Conservation (phyloP, 768 basidiomycete species). For the Leccinum disarticulatum region DNA sequence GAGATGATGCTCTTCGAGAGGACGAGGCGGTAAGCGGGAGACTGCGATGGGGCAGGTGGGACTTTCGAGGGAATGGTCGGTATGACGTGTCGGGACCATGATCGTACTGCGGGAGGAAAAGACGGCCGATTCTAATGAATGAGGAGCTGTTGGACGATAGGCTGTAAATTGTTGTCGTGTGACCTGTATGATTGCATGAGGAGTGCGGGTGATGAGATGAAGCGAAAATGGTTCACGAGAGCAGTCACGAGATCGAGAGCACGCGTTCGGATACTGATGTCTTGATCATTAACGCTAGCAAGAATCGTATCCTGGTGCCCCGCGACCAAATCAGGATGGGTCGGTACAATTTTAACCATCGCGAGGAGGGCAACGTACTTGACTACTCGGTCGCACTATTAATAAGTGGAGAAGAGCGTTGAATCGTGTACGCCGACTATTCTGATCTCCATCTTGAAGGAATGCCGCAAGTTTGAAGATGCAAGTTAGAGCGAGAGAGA, state of each 20-base stretch:
- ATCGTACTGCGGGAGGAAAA: conserved; percentile 56
- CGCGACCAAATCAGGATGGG: conserved; percentile 84
- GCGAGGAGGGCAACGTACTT: conserved; percentile 96
- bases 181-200: conserved; percentile 53
- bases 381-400: conserved; percentile 51
- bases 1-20: conserved; percentile 80
- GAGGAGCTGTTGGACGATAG: conserved; percentile 87
- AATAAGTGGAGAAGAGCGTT: conserved; percentile 14
- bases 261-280: conserved; percentile 94
- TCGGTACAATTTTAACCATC: conserved; percentile 93
- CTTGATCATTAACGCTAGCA: conserved; percentile 85
- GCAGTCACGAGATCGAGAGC: conserved; percentile 92
- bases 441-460: conserved; percentile 91
- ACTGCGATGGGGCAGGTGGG: conserved; percentile 57
- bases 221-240: conserved; percentile 58
- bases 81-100: conserved; percentile 52
- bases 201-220: background rate
- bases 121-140: conserved; percentile 55
- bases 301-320: conserved; percentile 92
- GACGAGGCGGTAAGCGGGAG: conserved; percentile 82
- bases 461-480: conserved; percentile 93
- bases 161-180: conserved; percentile 81
- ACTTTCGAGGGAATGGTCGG: conserved; percentile 39
- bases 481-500: conserved; percentile 80
- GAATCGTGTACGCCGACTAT: conserved; percentile 60